Conservation (phyloP, 805 yeast genomes). For the Saccharomyces kudriavzevii region DNA sequence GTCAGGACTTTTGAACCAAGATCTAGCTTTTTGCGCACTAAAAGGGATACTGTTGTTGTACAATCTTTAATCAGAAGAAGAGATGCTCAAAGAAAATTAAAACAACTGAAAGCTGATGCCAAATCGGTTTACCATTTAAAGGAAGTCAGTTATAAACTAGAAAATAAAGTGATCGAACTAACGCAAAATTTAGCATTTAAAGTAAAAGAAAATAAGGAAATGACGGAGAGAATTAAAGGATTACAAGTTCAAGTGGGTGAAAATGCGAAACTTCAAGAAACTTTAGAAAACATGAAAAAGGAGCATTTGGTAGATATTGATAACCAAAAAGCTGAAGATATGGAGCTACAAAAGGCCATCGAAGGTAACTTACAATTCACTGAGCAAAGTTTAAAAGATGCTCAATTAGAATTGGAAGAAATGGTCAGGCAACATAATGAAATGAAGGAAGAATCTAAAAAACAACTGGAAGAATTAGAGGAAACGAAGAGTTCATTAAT, state of each 20-base stretch:
- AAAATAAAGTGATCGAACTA: slow-evolving; percentile 93
- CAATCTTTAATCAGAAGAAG: slow-evolving; percentile 76
- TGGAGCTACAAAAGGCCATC: slow-evolving; percentile 39
- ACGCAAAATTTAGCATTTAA: slow-evolving; percentile 76
- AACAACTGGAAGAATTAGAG: slow-evolving; percentile 53
- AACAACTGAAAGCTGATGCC: slow-evolving; percentile 70
- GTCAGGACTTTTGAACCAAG: slow-evolving; percentile 66
- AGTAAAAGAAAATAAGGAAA: slow-evolving; percentile 71
- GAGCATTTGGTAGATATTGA: slow-evolving; percentile 43
- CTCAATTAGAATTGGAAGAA: slow-evolving; percentile 51
- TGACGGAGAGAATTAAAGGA: slow-evolving; percentile 51
- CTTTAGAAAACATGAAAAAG: slow-evolving; percentile 46
- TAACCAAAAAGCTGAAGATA: slow-evolving; percentile 40
- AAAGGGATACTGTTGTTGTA: slow-evolving; percentile 54
- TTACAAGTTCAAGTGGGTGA: slow-evolving; percentile 46
- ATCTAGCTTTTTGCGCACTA: slow-evolving; percentile 37
- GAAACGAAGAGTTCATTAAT: slow-evolving; percentile 50
- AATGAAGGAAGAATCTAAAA: slow-evolving; percentile 54
- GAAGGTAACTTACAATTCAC: slow-evolving; percentile 49
- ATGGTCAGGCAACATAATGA: slow-evolving; percentile 53
- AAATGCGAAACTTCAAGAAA: slow-evolving; percentile 44
- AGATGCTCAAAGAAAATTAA: slow-evolving; percentile 59
- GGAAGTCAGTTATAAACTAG: slow-evolving; percentile 87
- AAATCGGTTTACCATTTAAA: slow-evolving; percentile 82
- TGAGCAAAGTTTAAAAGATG: slow-evolving; percentile 48